phyloP scores from a whole-genome alignment of 192 early-diverging fungal species.

The Podila minutissima region DNA sequence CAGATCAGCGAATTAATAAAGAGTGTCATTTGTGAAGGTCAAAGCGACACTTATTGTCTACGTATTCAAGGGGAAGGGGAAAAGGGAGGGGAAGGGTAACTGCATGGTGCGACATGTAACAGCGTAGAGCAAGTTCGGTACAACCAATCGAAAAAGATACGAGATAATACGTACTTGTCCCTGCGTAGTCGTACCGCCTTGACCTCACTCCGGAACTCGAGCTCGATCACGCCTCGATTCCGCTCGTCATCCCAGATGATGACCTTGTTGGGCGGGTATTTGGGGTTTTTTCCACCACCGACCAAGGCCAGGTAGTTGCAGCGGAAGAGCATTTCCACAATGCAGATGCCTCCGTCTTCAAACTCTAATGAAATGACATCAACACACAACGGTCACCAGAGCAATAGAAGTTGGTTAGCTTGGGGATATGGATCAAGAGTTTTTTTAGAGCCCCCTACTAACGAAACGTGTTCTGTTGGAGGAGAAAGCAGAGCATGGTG shows the following conservation, averaged over 20 bases:
- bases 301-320: slow-evolving; percentile 90
- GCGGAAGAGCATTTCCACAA: slow-evolving; percentile 86
- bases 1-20: too few relatives aligned
- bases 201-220: slow-evolving; percentile 85
- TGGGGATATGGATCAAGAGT: neutral
- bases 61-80: slow-evolving; percentile 5
- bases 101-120: too few relatives aligned
- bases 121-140: neutral
- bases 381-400: neutral
- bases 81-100: neutral
- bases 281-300: slow-evolving; percentile 84
- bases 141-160: neutral
- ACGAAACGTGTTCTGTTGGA: neutral
- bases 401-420: neutral
- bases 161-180: slow-evolving; percentile 64
- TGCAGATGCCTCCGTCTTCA: slow-evolving; percentile 84
- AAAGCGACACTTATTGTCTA: too few relatives aligned
- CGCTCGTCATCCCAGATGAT: slow-evolving; percentile 89
- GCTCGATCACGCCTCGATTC: slow-evolving; percentile 73
- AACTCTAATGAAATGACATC: slow-evolving; percentile 59
- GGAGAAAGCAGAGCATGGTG: neutral
- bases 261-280: slow-evolving; percentile 87
- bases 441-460: neutral
- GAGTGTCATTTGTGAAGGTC: too few relatives aligned
- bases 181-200: slow-evolving; percentile 80